Conservation (phyloP, 2,329 filamentous ascomycete genomes). For the Sarocladium brachiariae region DNA sequence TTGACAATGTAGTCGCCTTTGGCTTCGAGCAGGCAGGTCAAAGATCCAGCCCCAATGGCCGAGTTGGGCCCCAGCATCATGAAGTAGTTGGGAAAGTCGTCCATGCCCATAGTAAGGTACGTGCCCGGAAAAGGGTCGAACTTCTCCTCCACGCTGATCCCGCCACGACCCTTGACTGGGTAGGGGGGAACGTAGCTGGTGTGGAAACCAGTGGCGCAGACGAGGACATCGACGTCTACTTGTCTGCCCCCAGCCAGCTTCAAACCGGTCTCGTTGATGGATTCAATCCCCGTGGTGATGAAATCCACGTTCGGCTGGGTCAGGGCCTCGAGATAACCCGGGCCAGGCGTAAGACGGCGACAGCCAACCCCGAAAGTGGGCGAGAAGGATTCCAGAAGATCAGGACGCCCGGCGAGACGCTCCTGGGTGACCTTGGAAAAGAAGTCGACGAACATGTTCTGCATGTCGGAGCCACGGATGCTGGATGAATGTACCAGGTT, state of each 20-base stretch:
- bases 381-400: constrained; percentile 45
- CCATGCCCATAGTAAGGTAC: constrained; percentile 45
- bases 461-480: constrained; percentile 29
- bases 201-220: constrained; percentile 31
- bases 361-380: constrained; percentile 57
- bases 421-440: constrained; percentile 22
- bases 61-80: constrained; percentile 22
- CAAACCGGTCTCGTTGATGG: constrained; percentile 36
- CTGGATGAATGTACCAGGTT: constrained; percentile 33
- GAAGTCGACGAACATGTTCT: constrained; percentile 33
- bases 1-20: constrained; percentile 45
- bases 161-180: constrained; percentile 30
- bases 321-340: constrained; percentile 52
- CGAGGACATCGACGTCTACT: constrained; percentile 33
- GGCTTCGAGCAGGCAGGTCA: constrained; percentile 44
- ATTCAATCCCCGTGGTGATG: constrained; percentile 49
- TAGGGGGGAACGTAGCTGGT: constrained; percentile 22
- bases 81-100: constrained; percentile 42
- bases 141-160: constrained; percentile 28
- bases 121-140: constrained; percentile 36
- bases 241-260: constrained; percentile 32
- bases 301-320: constrained; percentile 52
- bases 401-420: constrained; percentile 43
- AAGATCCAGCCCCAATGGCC: constrained; percentile 41
- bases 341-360: constrained; percentile 57